Base-by-base conservation (phyloP, 2,329 filamentous ascomycete species). In the Pestalotiopsis fici region DNA sequence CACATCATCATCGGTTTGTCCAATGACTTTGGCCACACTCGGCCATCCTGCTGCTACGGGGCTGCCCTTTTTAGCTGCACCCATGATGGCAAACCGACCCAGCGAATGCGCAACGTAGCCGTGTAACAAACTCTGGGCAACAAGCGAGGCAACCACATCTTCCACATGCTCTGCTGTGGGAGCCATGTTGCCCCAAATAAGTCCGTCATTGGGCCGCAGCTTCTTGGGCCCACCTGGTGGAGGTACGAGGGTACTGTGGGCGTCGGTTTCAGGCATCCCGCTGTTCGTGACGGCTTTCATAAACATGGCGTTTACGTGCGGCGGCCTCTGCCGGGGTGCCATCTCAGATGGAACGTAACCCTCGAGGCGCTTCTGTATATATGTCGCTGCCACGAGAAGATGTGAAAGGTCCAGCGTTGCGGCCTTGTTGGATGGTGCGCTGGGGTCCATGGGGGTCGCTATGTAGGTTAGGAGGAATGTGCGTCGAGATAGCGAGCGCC, bases 31-130 rank as follows among this genome's bases (percentile, higher is more conserved):
- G 86, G 91, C 94, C 1, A 93, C 88, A 56, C 82, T 83, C 1
- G 95, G 94, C 82, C 95, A 98, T 0, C 93, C 93, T 1, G 91
- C 91, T 39, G 83, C 83, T 23, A 93, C 79, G 0, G 91, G 86
- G 27, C 88, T 86, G 4, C 87, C 87, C 70, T 86, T 87, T 68
- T 86, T 86, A 82, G 90, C 91, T 27, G 92, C 90, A 2, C 95
- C 94, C 64, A 92, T 89, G 56, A 98, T 93, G 13, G 94, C 94
- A 74, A 98, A 94, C 61, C 92, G 90, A 56, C 87, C 87, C 74
- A 90, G 89, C 28, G 87, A 87, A 74, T 97, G 93, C 18, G 92
- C 93, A 31, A 98, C 87, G 75, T 95, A 98, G 1, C 95, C 95
- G 71, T 91, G 90, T 76, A 98, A 84, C 27, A 97, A 83, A 0